Evolutionary conservation across 2,329 filamentous ascomycete species (phyloP), one percentile per base, ranked within the genome.

Genomic region (Cryphonectria naterciae): DNA sequence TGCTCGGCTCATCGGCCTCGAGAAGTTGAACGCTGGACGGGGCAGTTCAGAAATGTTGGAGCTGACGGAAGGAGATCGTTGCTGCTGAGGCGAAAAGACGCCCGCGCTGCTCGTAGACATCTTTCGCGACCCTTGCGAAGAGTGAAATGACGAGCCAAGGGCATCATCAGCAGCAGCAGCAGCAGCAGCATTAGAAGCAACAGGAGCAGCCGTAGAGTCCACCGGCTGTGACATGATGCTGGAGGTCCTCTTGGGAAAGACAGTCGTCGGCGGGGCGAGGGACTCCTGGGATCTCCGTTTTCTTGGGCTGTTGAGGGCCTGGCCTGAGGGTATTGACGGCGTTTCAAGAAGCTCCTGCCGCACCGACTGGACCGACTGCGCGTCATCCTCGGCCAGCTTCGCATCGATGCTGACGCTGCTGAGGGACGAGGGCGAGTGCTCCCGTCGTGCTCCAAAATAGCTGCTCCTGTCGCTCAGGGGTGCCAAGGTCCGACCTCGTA

Each of bases 21-120:
- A 98, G 80, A 98, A 98, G 81, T 99, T 98, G 82, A 97, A 95
- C 0, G 92, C 89, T 0, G 94, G 92, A 22, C 91, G 88, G 17
- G 91, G 89, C 49, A 94, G 77, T 61, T 72, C 86, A 1, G 94
- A 97, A 66, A 89, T 88, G 73, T 97, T 93, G 1, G 95, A 98
- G 73, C 90, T 91, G 52, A 93, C 87, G 0, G 96, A 98, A 1
- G 94, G 94, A 0, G 95, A 97, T 76, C 94, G 88, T 71, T 90
- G 88, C 76, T 89, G 85, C 22, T 87, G 85, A 70, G 91, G 91
- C 35, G 92, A 84, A 39, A 85, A 81, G 22, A 84, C 82, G 66
- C 84, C 66, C 19, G 37, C 83, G 70, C 86, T 95, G 74, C 91
- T 91, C 22, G 89, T 88, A 1, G 95, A 97, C 65, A 94, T 83